A percentile compares a stretch with the other conserved stretches of the same genome.
Conservation (phyloP, 306 rosid species). For the Dryas octopetala region DNA sequence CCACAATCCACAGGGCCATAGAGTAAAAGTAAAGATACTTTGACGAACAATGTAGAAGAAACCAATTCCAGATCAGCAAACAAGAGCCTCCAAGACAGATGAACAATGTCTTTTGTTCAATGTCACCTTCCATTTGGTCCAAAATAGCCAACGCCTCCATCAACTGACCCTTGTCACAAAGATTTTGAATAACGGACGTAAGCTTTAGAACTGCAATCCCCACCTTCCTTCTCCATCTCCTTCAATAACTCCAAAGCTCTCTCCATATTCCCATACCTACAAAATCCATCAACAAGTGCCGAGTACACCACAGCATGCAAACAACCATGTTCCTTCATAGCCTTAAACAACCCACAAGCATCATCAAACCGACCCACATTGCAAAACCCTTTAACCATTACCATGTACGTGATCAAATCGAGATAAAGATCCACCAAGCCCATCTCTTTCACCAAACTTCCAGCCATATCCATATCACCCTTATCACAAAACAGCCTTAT, state of each 20-base stretch:
- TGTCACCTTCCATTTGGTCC: constrained; percentile 59
- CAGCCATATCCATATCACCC: no score
- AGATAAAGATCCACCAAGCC: no score
- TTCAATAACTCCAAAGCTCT: constrained; percentile 60
- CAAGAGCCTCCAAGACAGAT: neutral
- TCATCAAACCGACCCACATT: constrained; percentile 61
- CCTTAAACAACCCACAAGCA: constrained; percentile 53
- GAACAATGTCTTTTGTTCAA: neutral
- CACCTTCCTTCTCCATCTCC: constrained; percentile 76
- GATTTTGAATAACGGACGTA: constrained; percentile 68
- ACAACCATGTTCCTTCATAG: constrained; percentile 65
- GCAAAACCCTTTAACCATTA: constrained; percentile 70
- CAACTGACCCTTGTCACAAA: constrained; percentile 55
- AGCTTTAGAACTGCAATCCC: constrained; percentile 56
- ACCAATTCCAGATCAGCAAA: neutral
- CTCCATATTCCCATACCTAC: constrained; percentile 48
- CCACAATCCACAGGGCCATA: no score
- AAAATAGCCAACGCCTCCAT: constrained; percentile 59
- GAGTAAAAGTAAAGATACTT: no score
- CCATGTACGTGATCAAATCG: constrained; percentile 64
- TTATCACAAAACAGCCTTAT: no score
- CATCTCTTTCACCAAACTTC: no score
- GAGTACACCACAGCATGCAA: constrained; percentile 62
- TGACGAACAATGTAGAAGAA: no score
- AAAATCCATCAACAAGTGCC: constrained; percentile 57